These are phyloP conservation scores for Monosporascus sp. DNA, from an alignment of 2,329 filamentous ascomycete genomes.

Conservation along the genomic window DNA sequence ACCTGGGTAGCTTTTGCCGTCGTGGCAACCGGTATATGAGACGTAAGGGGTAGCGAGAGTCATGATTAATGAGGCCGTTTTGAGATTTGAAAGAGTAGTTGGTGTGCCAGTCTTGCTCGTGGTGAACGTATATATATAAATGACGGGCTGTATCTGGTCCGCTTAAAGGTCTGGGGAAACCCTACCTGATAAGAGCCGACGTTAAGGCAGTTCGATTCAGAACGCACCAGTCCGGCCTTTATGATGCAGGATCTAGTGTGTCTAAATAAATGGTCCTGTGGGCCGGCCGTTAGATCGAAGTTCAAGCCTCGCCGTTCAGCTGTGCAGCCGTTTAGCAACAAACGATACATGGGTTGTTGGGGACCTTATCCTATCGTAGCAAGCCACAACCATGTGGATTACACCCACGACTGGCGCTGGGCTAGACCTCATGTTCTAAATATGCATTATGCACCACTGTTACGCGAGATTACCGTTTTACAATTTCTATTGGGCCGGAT, in stretches of 20 bases:
- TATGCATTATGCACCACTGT: neutral
- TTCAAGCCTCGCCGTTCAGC: neutral
- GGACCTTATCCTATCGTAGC: neutral
- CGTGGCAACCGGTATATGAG: neutral
- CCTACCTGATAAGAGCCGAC: neutral
- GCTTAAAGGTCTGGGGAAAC: neutral
- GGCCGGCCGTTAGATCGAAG: neutral
- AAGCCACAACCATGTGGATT: neutral
- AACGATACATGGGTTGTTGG: neutral
- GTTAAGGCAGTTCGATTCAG: neutral
- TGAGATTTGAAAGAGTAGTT: neutral
- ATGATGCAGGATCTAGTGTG: neutral
- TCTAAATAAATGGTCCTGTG: neutral
- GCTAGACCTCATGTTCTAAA: neutral
- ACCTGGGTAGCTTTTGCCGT: neutral
- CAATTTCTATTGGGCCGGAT: neutral
- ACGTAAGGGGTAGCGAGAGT: neutral
- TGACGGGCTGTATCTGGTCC: neutral
- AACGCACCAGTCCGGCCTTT: neutral
- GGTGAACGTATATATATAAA: neutral
- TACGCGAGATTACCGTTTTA: neutral
- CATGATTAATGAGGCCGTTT: neutral
- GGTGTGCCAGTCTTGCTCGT: neutral
- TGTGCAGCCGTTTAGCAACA: neutral
- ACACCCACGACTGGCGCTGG: neutral